Evolutionary conservation across 768 basidiomycete species (phyloP).

Genomic region (Mycena olivaceomarginata): DNA sequence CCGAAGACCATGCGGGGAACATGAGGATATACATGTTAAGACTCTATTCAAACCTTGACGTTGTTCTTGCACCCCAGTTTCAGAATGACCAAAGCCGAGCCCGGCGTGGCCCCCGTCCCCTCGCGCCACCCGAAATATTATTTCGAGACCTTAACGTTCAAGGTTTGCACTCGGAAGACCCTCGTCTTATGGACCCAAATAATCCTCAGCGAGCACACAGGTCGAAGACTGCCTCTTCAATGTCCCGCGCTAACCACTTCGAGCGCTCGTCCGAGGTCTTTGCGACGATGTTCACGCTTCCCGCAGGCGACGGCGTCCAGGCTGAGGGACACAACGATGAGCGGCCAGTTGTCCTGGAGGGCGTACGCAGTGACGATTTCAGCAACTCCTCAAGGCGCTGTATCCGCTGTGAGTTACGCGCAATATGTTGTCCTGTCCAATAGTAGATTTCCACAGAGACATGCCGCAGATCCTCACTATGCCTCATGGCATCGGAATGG

Average conservation of each 20-base stretch:
- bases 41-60: no score
- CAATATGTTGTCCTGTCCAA: no score
- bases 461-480: background rate
- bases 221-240: conserved; percentile 63
- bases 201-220: conserved; percentile 41
- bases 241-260: conserved; percentile 59
- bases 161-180: background rate
- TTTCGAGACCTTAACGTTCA: background rate
- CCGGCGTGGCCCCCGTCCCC: no score
- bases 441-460: background rate
- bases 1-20: no score
- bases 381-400: conserved; percentile 46
- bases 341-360: conserved; percentile 52
- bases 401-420: conserved; percentile 50
- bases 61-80: no score
- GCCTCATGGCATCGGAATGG: no score
- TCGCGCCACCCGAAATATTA: background rate
- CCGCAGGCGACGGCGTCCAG: conserved; percentile 38
- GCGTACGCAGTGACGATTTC: conserved; percentile 49
- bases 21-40: no score
- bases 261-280: conserved; percentile 58
- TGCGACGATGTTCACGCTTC: conserved; percentile 55
- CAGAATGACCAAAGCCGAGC: no score
- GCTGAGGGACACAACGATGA: conserved; percentile 54
- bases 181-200: no score